phyloP scores from a whole-genome alignment of 345 rosid genomes.

The Conringia planisiliqua region DNA sequence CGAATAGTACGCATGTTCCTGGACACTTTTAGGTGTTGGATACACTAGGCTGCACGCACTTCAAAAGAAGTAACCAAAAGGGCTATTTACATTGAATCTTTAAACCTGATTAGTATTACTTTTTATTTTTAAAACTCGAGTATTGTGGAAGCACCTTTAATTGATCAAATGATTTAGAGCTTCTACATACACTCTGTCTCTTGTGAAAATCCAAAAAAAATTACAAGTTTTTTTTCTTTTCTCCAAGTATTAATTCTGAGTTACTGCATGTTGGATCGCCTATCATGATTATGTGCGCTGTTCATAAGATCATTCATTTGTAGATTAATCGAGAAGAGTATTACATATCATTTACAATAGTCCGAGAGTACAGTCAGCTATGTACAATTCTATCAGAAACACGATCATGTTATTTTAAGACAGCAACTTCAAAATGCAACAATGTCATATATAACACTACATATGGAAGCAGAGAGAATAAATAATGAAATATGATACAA shows the following conservation, averaged over 20 bases:
- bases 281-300: background rate
- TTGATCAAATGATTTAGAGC: background rate
- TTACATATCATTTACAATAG: background rate
- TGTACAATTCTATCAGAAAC: background rate
- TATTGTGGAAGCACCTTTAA: background rate
- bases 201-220: background rate
- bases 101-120: background rate
- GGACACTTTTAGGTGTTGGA: conserved; percentile 19
- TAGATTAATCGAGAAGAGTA: background rate
- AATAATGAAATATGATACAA: background rate
- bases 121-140: background rate
- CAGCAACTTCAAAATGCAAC: background rate
- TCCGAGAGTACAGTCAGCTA: background rate
- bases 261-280: background rate
- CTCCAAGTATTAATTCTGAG: background rate
- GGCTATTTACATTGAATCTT: background rate
- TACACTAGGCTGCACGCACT: conserved; percentile 9
- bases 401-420: background rate
- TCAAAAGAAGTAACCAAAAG: background rate
- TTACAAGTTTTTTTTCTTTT: background rate
- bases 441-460: background rate
- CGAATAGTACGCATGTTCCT: conserved; percentile 25
- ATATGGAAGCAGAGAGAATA: background rate
- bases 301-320: background rate
- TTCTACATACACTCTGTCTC: background rate